Percentiles rank a stretch among this genome's conserved stretches.
phyloP scores from a whole-genome alignment of 1,284 basidiomycete genomes.

The Heterobasidion parviporum region DNA sequence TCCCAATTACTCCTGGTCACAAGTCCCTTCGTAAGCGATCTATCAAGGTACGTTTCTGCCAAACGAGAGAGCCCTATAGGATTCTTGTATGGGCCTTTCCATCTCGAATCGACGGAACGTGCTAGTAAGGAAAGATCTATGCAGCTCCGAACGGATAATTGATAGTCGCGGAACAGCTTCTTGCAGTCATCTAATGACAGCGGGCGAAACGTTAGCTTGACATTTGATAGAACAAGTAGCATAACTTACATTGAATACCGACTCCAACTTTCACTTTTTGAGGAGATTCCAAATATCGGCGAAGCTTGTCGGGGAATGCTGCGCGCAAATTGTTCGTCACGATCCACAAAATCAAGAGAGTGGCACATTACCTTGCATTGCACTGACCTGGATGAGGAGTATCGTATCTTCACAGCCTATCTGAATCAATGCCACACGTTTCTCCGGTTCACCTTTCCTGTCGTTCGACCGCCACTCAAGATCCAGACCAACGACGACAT shows the following conservation, averaged over 20 bases:
- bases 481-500: slow-evolving; percentile 53
- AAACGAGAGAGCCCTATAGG: slow-evolving; percentile 56
- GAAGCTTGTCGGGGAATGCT: slow-evolving; percentile 52
- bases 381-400: slow-evolving; percentile 53
- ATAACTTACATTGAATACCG: slow-evolving; percentile 52
- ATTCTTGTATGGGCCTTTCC: slow-evolving; percentile 55
- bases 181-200: slow-evolving; percentile 46
- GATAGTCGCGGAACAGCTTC: slow-evolving; percentile 51
- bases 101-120: slow-evolving; percentile 51
- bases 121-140: slow-evolving; percentile 65
- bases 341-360: background rate
- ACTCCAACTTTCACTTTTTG: slow-evolving; percentile 57
- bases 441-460: slow-evolving; percentile 40
- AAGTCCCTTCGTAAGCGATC: slow-evolving; percentile 45
- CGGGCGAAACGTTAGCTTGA: too few relatives aligned
- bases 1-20: slow-evolving; percentile 67
- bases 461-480: slow-evolving; percentile 66
- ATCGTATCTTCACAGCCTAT: slow-evolving; percentile 46
- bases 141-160: slow-evolving; percentile 42
- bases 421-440: slow-evolving; percentile 64
- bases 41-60: slow-evolving; percentile 46
- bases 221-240: background rate
- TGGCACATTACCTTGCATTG: slow-evolving; percentile 44
- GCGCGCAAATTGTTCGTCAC: background rate
- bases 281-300: slow-evolving; percentile 39